Evolutionary conservation across 768 basidiomycete genomes (phyloP), one percentile per base, ranked within the genome.

Genomic region (Termitomyces sp.): DNA sequence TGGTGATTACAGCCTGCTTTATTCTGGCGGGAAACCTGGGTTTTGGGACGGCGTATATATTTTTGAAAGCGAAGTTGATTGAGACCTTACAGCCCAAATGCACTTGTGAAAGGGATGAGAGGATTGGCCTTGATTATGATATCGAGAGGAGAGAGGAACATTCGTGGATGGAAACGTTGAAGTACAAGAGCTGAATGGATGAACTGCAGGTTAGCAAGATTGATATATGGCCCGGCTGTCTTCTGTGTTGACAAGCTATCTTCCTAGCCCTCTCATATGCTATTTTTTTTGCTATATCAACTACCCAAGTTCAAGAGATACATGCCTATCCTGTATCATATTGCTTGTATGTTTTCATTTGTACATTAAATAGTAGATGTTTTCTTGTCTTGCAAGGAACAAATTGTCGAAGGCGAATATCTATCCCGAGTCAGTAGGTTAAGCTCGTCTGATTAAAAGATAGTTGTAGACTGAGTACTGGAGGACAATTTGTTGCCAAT

Each of bases 11-110:
- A 27, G 22, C 30, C 33, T 57, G 46, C 12, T 60, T 60, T 34
- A 37, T 60, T 39, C 52, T 63, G 6, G 49, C 58, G 9, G 62
- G 59, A 2, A 46, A 54, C 27, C 20, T 58, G 18, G 54, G 55
- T 18, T 33, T 50, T 36, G 62, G 46, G 36, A 63, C 62, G 27
- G 62, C 56, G 31, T 63, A 51, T 46, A n/a, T 63, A 41, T 63
- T 60, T 9, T 48, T 63, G 30, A 60, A 51, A 27, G 44, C 53
- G 42, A 63, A 54, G 49, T 49, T 59, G 36, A 54, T 53, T 16
- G 45, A 59, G 36, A n/a, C 39, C 3, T n/a, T 49, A 27, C 51
- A 13, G 12, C 51, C 24, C 24, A 24, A n/a, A 37, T 53, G 51
- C 22, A 53, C 37, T 22, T 53, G 51, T 39, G 24, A 24, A 27